Evolutionary conservation across 805 yeast genomes (phyloP).

Genomic region (Komagataella pastoris): DNA sequence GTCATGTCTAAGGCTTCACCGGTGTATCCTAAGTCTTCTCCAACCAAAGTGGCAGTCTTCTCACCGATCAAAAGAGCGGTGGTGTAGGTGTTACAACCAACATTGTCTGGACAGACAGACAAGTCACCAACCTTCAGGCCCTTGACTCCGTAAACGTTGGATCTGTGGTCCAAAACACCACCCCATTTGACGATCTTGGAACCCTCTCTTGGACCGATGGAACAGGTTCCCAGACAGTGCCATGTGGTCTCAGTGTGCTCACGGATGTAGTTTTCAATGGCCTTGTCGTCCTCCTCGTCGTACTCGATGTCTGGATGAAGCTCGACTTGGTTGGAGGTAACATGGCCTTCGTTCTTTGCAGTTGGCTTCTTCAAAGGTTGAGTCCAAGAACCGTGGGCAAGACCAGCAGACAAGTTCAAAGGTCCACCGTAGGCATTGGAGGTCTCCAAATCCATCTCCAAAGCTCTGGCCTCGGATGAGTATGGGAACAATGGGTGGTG

Average conservation of each 20-base stretch:
- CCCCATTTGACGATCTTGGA: slow-evolving; percentile 13
- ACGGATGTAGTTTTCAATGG: slow-evolving; percentile 14
- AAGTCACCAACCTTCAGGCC: slow-evolving; percentile 16
- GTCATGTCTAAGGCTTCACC: slow-evolving; percentile 14
- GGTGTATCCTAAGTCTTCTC: slow-evolving; percentile 16
- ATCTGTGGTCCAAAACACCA: slow-evolving; percentile 15
- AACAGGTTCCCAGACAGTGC: slow-evolving; percentile 17
- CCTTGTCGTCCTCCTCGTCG: slow-evolving; percentile 13
- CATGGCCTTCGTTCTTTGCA: slow-evolving; percentile 9
- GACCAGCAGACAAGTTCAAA: slow-evolving; percentile 12
- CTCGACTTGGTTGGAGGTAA: slow-evolving; percentile 13
- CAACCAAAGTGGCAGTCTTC: slow-evolving; percentile 15
- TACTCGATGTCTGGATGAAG: slow-evolving; percentile 11
- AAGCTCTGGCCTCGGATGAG: slow-evolving; percentile 15
- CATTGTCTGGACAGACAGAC: slow-evolving; percentile 16
- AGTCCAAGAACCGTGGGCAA: slow-evolving; percentile 18
- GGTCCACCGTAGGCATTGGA: slow-evolving; percentile 13
- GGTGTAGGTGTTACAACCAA: slow-evolving; percentile 17
- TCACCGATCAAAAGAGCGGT: slow-evolving; percentile 17
- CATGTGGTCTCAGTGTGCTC: slow-evolving; percentile 17
- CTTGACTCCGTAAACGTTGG: slow-evolving; percentile 15
- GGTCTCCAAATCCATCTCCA: slow-evolving; percentile 13
- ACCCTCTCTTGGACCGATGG: slow-evolving; percentile 17
- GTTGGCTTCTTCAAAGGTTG: slow-evolving; percentile 12
- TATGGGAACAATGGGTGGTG: slow-evolving; percentile 14